phyloP scores from a whole-genome alignment of 106 monocot species.

The Agapanthus africanus region DNA sequence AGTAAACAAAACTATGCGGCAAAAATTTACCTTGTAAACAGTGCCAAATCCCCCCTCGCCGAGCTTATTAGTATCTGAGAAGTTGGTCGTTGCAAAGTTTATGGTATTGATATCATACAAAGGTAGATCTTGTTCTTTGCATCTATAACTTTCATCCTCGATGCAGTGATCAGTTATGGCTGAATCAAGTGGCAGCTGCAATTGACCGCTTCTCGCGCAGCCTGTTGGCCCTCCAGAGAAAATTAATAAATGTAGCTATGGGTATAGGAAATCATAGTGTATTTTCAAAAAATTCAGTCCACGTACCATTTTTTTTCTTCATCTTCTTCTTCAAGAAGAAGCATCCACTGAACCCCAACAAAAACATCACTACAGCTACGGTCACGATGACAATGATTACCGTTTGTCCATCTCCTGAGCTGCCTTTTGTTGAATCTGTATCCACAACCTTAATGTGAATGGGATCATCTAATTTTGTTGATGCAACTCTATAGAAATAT shows the following conservation, averaged over 20 bases:
- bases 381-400: background rate
- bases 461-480: background rate
- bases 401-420: background rate
- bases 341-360: background rate
- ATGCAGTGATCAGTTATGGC: background rate
- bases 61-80: slow-evolving; percentile 16
- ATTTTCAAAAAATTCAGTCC: background rate
- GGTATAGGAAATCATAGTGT: background rate
- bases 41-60: slow-evolving; percentile 38
- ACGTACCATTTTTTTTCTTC: background rate
- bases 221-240: background rate
- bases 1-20: too few species aligned
- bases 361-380: background rate
- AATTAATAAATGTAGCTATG: background rate
- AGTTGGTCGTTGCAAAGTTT: slow-evolving; percentile 10
- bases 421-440: background rate
- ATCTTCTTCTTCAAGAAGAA: background rate
- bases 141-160: background rate
- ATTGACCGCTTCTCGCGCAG: background rate
- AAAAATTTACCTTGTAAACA: slow-evolving; percentile 24
- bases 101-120: slow-evolving; percentile 12
- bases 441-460: background rate
- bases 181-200: background rate
- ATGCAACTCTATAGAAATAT: too few species aligned
- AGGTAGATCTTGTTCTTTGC: slow-evolving; percentile 2